These are phyloP conservation scores for Haplosporangium sp. DNA, from an alignment of 371 early-diverging fungal genomes.

Conservation along the genomic window DNA sequence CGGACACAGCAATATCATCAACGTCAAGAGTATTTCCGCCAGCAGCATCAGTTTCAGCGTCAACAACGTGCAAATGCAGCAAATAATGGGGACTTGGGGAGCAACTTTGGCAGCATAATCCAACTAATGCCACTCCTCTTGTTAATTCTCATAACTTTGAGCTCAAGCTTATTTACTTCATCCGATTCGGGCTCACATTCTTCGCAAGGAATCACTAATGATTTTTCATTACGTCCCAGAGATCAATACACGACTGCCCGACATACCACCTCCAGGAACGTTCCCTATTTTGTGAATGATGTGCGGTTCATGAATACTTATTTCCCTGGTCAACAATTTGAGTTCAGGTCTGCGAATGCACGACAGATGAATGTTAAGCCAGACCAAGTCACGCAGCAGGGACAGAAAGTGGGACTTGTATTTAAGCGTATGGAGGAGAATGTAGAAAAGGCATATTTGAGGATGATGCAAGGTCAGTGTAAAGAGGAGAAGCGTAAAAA, in stretches of 20 bases:
- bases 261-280: conserved; percentile 20
- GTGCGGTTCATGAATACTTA: conserved; percentile 37
- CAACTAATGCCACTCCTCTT: conserved; percentile 45
- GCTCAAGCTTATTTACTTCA: conserved; percentile 24
- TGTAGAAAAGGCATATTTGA: conserved; percentile 37
- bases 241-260: conserved; percentile 28
- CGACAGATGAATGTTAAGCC: conserved; percentile 29
- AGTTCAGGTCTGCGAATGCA: conserved; percentile 17
- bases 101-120: conserved; percentile 23
- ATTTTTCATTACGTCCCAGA: conserved; percentile 43
- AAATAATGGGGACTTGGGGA: conserved; percentile 10
- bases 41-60: conserved; percentile 11
- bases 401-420: conserved; percentile 20
- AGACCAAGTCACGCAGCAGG: conserved; percentile 40
- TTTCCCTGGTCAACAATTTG: conserved; percentile 37
- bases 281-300: conserved; percentile 50
- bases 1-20: conserved; percentile 30
- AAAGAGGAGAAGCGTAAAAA: conserved; percentile 29
- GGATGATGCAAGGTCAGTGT: conserved; percentile 25
- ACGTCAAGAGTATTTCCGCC: conserved; percentile 28
- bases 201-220: conserved; percentile 5
- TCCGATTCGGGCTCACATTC: conserved; percentile 20
- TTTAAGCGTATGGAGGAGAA: conserved; percentile 43
- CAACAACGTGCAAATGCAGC: conserved; percentile 1
- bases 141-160: conserved; percentile 31